Evolutionary conservation across 495 filamentous ascomycete species (phyloP).

Genomic region (Talaromyces ruber): DNA sequence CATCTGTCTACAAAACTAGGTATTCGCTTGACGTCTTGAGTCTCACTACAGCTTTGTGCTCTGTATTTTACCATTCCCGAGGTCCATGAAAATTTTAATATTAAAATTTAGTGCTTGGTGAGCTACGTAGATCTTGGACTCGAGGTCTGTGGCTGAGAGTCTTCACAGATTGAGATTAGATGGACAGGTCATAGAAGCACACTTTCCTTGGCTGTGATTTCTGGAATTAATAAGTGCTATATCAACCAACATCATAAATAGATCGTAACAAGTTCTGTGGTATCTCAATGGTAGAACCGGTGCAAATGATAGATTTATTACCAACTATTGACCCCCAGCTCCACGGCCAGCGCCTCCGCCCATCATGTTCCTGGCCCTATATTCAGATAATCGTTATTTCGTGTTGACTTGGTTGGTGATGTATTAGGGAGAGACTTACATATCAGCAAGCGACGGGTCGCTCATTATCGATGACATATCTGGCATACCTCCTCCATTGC

Average conservation of each 20-base stretch:
- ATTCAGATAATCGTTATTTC: constrained; percentile 10
- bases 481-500: constrained; percentile 67
- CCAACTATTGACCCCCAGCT: constrained; percentile 11
- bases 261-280: not conserved
- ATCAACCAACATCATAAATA: not conserved
- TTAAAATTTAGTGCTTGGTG: not conserved
- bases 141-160: not conserved
- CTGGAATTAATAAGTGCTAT: not conserved
- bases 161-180: no score
- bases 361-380: constrained; percentile 72
- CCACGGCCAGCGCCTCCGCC: constrained; percentile 48
- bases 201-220: not conserved
- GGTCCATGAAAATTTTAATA: no score
- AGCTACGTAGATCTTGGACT: not conserved
- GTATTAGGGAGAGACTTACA: constrained; percentile 53
- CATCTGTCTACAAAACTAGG: not conserved
- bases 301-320: not conserved
- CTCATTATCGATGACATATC: constrained; percentile 75
- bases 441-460: constrained; percentile 84
- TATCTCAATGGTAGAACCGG: not conserved
- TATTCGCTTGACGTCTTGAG: not conserved
- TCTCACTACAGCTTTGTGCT: not conserved
- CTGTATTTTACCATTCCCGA: not conserved
- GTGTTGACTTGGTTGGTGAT: not conserved
- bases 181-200: not conserved